A percentile compares a stretch with the other conserved stretches of the same genome.
Evolutionary conservation across 768 basidiomycete genomes (phyloP).

Genomic region (Mycena amicta): DNA sequence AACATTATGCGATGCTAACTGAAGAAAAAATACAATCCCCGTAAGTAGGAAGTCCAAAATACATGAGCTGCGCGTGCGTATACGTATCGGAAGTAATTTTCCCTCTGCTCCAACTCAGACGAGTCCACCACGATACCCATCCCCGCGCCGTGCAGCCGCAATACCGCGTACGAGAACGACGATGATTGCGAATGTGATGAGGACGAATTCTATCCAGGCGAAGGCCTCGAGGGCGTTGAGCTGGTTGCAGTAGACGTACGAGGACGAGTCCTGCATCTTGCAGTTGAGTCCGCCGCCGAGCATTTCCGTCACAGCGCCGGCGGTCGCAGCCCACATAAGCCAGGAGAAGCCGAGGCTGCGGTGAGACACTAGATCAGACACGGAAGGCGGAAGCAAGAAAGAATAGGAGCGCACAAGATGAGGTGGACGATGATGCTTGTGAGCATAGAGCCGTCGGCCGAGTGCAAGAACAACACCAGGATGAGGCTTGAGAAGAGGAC

Average conservation of each 20-base stretch:
- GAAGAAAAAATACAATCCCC: not conserved
- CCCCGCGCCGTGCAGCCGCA: slow-evolving; percentile 60
- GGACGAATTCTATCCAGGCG: slow-evolving; percentile 73
- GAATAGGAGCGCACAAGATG: slow-evolving; percentile 52
- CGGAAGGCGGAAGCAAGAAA: slow-evolving; percentile 4
- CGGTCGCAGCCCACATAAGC: slow-evolving; percentile 78
- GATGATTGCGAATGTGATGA: slow-evolving; percentile 63
- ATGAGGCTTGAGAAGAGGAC: slow-evolving; percentile 54
- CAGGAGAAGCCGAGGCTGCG: slow-evolving; percentile 67
- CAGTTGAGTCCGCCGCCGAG: slow-evolving; percentile 78
- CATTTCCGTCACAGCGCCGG: slow-evolving; percentile 66
- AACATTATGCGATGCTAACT: not conserved
- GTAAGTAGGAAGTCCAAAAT: not conserved
- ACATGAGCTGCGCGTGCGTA: not conserved
- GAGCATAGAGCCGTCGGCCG: slow-evolving; percentile 49
- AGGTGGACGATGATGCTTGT: slow-evolving; percentile 67
- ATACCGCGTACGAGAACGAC: slow-evolving; percentile 65
- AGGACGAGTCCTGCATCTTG: slow-evolving; percentile 46
- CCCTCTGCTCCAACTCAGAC: slow-evolving; percentile 26
- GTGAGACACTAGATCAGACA: not conserved
- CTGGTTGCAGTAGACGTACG: slow-evolving; percentile 71
- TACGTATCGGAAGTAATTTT: not conserved
- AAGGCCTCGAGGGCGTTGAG: slow-evolving; percentile 77
- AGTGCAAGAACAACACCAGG: slow-evolving; percentile 56
- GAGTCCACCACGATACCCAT: slow-evolving; percentile 63